Percentiles rank a stretch among this genome's conserved stretches.
These are phyloP conservation scores for Pseudisothecium myosuroides DNA, from an alignment of 225 moss, liverwort and hornwort species.

Conservation along the genomic window DNA sequence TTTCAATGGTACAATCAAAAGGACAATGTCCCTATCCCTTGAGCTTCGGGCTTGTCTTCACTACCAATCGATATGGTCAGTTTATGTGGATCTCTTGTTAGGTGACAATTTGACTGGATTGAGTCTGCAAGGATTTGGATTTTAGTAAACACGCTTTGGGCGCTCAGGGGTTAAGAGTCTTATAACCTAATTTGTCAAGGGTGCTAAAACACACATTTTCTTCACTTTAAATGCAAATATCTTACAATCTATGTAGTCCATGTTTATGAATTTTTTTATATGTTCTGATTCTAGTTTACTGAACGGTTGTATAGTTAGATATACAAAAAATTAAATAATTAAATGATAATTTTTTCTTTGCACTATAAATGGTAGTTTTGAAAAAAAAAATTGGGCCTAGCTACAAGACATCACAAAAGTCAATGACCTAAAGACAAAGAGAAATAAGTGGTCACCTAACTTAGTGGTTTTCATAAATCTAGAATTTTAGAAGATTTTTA, in stretches of 20 bases:
- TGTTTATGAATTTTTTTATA: neutral
- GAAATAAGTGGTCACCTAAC: neutral
- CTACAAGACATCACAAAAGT: neutral
- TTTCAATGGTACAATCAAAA: no score
- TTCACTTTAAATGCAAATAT: neutral
- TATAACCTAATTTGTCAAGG: neutral
- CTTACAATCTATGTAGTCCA: neutral
- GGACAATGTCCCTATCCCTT: no score
- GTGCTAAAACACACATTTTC: neutral
- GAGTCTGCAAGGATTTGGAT: no score
- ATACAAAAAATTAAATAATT: neutral
- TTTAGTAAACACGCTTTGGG: no score
- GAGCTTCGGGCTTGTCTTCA: no score
- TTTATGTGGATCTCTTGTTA: no score
- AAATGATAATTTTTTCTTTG: neutral
- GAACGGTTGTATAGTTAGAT: neutral
- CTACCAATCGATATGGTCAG: no score
- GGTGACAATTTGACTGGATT: no score
- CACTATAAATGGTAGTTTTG: neutral
- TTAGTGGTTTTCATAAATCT: no score
- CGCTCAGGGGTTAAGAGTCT: no score
- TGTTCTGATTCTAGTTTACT: neutral
- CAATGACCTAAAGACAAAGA: neutral
- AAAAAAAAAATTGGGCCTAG: fast-evolving
- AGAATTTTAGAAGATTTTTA: no score